Conservation (phyloP, 2,329 filamentous ascomycete genomes). For the Cercospora nicotianae region DNA sequence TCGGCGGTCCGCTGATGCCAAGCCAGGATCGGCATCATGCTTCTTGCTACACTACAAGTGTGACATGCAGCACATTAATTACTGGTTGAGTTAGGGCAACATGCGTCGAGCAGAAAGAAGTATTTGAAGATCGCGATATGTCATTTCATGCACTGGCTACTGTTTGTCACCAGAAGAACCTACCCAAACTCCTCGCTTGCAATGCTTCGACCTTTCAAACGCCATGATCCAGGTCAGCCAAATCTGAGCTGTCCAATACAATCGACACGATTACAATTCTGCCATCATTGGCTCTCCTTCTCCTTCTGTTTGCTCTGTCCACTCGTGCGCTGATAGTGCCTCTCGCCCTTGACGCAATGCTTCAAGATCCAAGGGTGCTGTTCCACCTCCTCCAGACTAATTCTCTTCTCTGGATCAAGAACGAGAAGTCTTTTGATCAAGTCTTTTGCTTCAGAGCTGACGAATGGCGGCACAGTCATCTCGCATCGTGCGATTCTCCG, state of each 20-base stretch:
- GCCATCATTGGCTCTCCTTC: slow-evolving; percentile 17
- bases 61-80: background rate
- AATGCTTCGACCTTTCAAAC: background rate
- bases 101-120: background rate
- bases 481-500: slow-evolving; percentile 83
- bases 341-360: slow-evolving; percentile 69
- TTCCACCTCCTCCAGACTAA: slow-evolving; percentile 85
- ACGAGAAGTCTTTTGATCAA: slow-evolving; percentile 89
- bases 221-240: slow-evolving; percentile 4
- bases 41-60: background rate
- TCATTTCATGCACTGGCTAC: slow-evolving; percentile 4
- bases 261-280: background rate
- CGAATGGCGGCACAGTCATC: slow-evolving; percentile 87
- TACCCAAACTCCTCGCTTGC: slow-evolving; percentile 2
- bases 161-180: background rate
- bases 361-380: slow-evolving; percentile 95
- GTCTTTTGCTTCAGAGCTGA: slow-evolving; percentile 86
- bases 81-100: background rate
- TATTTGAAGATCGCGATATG: background rate
- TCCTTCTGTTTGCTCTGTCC: slow-evolving; percentile 33
- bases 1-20: background rate
- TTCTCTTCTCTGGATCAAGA: slow-evolving; percentile 88
- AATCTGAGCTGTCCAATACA: slow-evolving; percentile 5
- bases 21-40: background rate
- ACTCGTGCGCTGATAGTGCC: slow-evolving; percentile 46